Evolutionary conservation across 31 red algal species (phyloP).

Genomic region (Odonthalia washingtoniensis): DNA sequence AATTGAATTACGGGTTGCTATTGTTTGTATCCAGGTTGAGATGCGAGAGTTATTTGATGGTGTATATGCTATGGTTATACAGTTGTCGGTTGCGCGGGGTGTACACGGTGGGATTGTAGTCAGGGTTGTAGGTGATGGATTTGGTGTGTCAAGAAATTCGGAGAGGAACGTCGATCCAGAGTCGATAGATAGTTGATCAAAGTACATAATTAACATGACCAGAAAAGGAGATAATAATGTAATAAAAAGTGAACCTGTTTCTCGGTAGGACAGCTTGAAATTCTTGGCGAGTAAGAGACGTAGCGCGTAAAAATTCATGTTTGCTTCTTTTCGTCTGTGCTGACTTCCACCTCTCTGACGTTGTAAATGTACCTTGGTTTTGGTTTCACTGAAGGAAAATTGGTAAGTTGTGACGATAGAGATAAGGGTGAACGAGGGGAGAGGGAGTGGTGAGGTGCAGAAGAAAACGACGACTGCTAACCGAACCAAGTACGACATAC

Average conservation of each 20-base stretch:
- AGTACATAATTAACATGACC: slow-evolving; percentile 72
- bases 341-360: no score
- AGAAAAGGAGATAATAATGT: slow-evolving; percentile 64
- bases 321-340: no score
- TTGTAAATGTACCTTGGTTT: no score
- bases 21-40: slow-evolving; percentile 56
- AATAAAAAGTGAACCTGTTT: slow-evolving; percentile 46
- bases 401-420: no score
- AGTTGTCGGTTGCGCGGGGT: slow-evolving; percentile 65
- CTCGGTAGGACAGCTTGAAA: slow-evolving; percentile 52
- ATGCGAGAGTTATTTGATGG: slow-evolving; percentile 58
- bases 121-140: slow-evolving; percentile 36
- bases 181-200: slow-evolving; percentile 67
- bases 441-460: no score
- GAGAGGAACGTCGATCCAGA: slow-evolving; percentile 58
- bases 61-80: slow-evolving; percentile 73
- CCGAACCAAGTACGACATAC: no score
- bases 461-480: no score
- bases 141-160: slow-evolving; percentile 38
- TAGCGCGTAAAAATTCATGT: slow-evolving; percentile 33
- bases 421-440: no score
- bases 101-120: slow-evolving; percentile 64
- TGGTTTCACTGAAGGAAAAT: no score
- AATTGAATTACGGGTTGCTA: slow-evolving; percentile 61
- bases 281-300: slow-evolving; percentile 73